Conservation (phyloP, 495 filamentous ascomycete species). For the Cetradonia linearis region DNA sequence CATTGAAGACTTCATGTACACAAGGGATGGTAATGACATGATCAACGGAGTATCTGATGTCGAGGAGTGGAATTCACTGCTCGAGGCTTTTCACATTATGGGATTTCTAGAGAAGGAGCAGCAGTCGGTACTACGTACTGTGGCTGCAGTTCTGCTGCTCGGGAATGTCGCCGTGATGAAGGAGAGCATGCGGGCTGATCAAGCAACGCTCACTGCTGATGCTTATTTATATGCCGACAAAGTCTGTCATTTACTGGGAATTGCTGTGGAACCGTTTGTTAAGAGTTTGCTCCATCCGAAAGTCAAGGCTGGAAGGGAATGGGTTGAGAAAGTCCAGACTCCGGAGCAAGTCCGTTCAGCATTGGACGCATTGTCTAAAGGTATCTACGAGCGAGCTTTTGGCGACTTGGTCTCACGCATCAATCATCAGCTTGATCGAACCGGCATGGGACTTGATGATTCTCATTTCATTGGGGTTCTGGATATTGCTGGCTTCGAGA, state of each 20-base stretch:
- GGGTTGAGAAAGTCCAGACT: conserved; percentile 96
- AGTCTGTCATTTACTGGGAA: conserved; percentile 76
- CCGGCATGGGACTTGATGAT: conserved; percentile 68
- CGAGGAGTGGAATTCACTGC: conserved; percentile 79
- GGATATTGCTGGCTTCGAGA: conserved; percentile 98
- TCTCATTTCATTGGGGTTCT: conserved; percentile 94
- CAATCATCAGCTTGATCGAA: conserved; percentile 80
- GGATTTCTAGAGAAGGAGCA: conserved; percentile 85
- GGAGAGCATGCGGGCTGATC: conserved; percentile 81
- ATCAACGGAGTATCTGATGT: conserved; percentile 85
- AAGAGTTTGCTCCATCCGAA: conserved; percentile 82
- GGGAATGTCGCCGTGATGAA: conserved; percentile 84
- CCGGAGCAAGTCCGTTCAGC: conserved; percentile 88
- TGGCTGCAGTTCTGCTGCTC: conserved; percentile 85
- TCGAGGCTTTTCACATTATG: conserved; percentile 94
- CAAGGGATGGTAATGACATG: conserved; percentile 75
- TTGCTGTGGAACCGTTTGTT: conserved; percentile 71
- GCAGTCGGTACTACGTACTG: conserved; percentile 66
- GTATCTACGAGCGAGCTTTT: conserved; percentile 94
- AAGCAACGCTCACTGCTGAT: conserved; percentile 70
- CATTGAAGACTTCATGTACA: conserved; percentile 85
- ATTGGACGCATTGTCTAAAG: conserved; percentile 88
- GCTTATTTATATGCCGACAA: conserved; percentile 59
- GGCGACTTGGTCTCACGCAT: conserved; percentile 86
- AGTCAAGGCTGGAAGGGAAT: conserved; percentile 92